These are phyloP conservation scores for Cladosporium oxysporum DNA, from an alignment of 2,329 filamentous ascomycete genomes.

Conservation along the genomic window DNA sequence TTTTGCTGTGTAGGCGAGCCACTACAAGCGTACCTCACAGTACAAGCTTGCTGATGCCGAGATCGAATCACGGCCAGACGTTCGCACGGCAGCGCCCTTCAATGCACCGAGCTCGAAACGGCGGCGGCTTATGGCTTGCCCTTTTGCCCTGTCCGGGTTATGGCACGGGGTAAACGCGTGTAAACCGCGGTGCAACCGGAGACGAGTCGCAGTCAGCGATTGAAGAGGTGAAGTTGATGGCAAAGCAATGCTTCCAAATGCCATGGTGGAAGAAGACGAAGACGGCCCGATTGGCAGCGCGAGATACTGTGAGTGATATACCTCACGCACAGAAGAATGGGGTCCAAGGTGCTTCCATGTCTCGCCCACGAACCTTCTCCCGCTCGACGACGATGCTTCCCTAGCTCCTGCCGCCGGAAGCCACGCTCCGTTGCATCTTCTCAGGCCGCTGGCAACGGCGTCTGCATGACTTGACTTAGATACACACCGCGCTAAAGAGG, in stretches of 20 bases:
- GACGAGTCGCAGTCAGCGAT: background rate
- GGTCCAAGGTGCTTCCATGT: background rate
- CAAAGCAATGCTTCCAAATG: background rate
- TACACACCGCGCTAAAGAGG: slow-evolving; percentile 9
- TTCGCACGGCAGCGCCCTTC: slow-evolving; percentile 2
- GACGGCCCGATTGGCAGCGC: background rate
- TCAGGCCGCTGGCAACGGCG: slow-evolving; percentile 1
- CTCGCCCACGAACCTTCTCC: background rate
- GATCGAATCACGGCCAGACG: slow-evolving; percentile 1
- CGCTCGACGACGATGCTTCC: slow-evolving; percentile 1
- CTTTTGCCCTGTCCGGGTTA: background rate
- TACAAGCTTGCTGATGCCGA: background rate
- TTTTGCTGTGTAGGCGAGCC: background rate
- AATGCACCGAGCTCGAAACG: slow-evolving; percentile 5
- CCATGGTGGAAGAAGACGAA: background rate
- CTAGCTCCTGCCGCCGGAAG: slow-evolving; percentile 4
- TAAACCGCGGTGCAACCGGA: slow-evolving; percentile 2
- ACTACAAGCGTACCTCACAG: slow-evolving; percentile 7
- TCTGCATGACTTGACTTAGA: slow-evolving; percentile 9
- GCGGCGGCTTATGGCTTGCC: slow-evolving; percentile 6
- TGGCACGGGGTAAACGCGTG: slow-evolving; percentile 9
- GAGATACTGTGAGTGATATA: background rate
- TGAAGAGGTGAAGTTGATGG: background rate
- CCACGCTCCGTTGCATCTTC: slow-evolving; percentile 6
- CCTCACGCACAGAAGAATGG: background rate